A percentile compares a stretch with the other conserved stretches of the same genome.
phyloP scores from a whole-genome alignment of 306 rosid genomes.

The Prinsepia uniflora region DNA sequence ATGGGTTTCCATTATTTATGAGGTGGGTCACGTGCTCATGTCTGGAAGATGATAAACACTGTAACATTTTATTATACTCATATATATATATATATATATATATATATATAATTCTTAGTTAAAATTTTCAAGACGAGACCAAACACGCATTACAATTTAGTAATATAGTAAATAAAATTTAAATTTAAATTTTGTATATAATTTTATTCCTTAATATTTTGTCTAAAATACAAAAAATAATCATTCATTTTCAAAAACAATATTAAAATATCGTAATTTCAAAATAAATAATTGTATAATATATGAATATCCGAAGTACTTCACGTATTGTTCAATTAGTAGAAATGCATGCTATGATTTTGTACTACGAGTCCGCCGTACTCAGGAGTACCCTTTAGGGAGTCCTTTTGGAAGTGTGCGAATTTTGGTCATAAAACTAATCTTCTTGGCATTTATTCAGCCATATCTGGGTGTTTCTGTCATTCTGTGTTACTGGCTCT shows the following conservation, averaged over 20 bases:
- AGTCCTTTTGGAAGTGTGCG: slow-evolving; percentile 4
- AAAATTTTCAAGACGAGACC: no score
- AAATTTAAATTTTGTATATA: no score
- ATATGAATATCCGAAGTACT: background rate
- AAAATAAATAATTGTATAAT: no score
- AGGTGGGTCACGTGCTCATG: slow-evolving; percentile 39
- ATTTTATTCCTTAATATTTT: no score
- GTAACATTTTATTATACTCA: background rate
- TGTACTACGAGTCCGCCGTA: slow-evolving; percentile 23
- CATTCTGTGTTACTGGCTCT: background rate
- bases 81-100: no score
- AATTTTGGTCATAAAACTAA: background rate
- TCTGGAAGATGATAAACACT: slow-evolving; percentile 22
- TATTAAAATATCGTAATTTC: no score
- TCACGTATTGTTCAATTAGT: background rate
- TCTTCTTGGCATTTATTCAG: background rate
- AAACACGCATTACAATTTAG: no score
- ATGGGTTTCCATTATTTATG: slow-evolving; percentile 31
- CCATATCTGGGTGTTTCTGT: background rate
- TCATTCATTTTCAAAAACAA: no score
- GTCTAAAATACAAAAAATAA: no score
- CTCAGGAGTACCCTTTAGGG: slow-evolving; percentile 3
- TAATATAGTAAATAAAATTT: no score
- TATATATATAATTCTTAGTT: no score
- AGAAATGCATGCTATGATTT: background rate